Evolutionary conservation across 495 filamentous ascomycete species (phyloP).

Genomic region (Parmelia sp.): DNA sequence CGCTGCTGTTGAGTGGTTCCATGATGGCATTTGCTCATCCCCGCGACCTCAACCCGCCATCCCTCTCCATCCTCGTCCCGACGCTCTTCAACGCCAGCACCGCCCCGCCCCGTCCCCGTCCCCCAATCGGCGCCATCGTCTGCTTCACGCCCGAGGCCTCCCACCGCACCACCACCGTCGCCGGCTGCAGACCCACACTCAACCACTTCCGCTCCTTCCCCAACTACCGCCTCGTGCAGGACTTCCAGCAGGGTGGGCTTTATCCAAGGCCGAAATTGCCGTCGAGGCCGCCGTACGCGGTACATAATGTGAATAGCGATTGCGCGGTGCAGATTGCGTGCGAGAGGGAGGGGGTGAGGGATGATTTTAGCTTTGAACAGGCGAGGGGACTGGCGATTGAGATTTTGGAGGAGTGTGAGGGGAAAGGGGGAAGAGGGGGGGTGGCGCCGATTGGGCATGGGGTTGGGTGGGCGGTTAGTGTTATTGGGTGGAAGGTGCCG

Average conservation of each 20-base stretch:
- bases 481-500: background rate
- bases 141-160: background rate
- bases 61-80: background rate
- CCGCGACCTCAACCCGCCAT: background rate
- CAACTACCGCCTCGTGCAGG: constrained; percentile 5
- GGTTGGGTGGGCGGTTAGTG: background rate
- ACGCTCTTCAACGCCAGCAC: background rate
- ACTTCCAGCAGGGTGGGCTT: background rate
- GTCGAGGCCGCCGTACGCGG: background rate
- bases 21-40: no score
- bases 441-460: background rate
- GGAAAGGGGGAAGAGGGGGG: background rate
- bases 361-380: constrained; percentile 6
- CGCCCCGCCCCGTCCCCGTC: background rate
- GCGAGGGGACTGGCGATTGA: constrained; percentile 1
- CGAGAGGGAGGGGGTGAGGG: background rate
- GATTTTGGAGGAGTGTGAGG: background rate
- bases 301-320: background rate
- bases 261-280: background rate
- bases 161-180: background rate
- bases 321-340: constrained; percentile 5
- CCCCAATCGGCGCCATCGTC: background rate
- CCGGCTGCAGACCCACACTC: constrained; percentile 5
- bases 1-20: no score
- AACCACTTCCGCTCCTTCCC: constrained; percentile 6